A percentile compares a stretch with the other conserved stretches of the same genome.
phyloP scores from a whole-genome alignment of 768 basidiomycete species.

The Xerocomellus chrysenteron region DNA sequence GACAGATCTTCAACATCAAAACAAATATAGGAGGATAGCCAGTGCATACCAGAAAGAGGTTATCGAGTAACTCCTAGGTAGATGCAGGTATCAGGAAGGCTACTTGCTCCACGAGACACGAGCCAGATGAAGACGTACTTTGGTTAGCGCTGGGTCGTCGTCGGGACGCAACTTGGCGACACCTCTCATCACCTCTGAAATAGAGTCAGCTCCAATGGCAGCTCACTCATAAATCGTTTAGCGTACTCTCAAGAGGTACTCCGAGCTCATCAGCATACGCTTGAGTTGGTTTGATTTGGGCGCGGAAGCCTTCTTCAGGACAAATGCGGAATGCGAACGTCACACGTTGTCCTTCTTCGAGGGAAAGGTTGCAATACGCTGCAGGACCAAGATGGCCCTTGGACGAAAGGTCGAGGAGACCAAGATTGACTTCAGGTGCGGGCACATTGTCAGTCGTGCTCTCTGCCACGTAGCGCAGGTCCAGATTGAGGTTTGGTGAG shows the following conservation, averaged over 20 bases:
- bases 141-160: slow-evolving; percentile 74
- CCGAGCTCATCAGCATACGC: slow-evolving; percentile 45
- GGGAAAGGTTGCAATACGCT: slow-evolving; percentile 54
- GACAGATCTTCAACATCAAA: slow-evolving; percentile 9
- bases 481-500: slow-evolving; percentile 59
- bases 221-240: neutral
- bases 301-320: slow-evolving; percentile 36
- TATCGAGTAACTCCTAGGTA: slow-evolving; percentile 53
- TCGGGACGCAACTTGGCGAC: slow-evolving; percentile 46
- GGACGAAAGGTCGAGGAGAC: slow-evolving; percentile 59
- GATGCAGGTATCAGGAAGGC: neutral
- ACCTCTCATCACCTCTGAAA: slow-evolving; percentile 42
- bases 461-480: slow-evolving; percentile 74
- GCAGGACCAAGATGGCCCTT: slow-evolving; percentile 77
- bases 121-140: slow-evolving; percentile 34
- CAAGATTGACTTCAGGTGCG: slow-evolving; percentile 54
- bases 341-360: slow-evolving; percentile 86
- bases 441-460: slow-evolving; percentile 49
- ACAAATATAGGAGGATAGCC: neutral
- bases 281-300: slow-evolving; percentile 32
- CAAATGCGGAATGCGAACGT: slow-evolving; percentile 82
- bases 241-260: slow-evolving; percentile 43
- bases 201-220: neutral
- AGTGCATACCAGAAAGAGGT: slow-evolving; percentile 50
- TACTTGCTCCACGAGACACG: neutral